A percentile compares a stretch with the other conserved stretches of the same genome.
phyloP scores from a whole-genome alignment of 2,329 filamentous ascomycete species.

The Xylariaceae sp. region DNA sequence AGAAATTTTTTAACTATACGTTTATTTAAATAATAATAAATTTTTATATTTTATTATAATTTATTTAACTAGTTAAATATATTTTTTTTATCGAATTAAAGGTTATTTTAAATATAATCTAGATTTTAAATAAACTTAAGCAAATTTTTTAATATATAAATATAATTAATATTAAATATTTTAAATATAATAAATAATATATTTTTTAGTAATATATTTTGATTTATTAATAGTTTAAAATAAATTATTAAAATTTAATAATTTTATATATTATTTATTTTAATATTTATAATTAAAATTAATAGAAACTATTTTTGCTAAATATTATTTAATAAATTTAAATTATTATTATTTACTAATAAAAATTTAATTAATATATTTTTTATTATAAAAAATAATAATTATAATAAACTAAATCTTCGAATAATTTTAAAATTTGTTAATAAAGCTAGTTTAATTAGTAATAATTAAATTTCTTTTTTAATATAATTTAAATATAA shows the following conservation, averaged over 20 bases:
- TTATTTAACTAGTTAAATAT: background rate
- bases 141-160: too few relatives aligned
- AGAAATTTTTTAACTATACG: background rate
- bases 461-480: background rate
- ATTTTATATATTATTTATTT: background rate
- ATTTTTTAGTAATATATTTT: background rate
- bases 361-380: too few relatives aligned
- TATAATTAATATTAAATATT: too few relatives aligned
- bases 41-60: background rate
- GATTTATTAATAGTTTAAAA: background rate
- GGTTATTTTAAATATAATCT: too few relatives aligned
- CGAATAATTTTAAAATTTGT: background rate
- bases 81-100: background rate
- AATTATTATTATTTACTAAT: too few relatives aligned
- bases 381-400: too few relatives aligned
- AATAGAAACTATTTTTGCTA: too few relatives aligned
- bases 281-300: background rate
- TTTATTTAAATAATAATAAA: background rate
- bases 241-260: background rate
- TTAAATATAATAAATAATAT: background rate
- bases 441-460: background rate
- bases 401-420: too few relatives aligned
- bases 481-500: background rate
- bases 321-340: too few relatives aligned
- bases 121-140: too few relatives aligned